Evolutionary conservation across 2,329 filamentous ascomycete genomes (phyloP).

Genomic region (Fulvia fulva): DNA sequence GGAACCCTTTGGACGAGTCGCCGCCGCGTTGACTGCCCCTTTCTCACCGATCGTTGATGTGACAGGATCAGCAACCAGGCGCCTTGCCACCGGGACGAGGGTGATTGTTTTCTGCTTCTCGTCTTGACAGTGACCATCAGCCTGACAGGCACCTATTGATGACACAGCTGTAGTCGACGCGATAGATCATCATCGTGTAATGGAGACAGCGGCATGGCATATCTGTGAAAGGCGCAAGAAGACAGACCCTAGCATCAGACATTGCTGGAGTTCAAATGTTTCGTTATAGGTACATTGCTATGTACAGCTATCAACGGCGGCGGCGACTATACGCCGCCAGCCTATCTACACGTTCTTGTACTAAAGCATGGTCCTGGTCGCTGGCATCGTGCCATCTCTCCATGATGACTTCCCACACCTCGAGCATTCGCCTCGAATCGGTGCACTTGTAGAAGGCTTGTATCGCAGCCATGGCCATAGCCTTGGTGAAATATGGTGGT

Average conservation of each 20-base stretch:
- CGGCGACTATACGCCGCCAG: not conserved
- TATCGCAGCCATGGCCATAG: slow-evolving; percentile 58
- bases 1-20: no score
- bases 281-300: not conserved
- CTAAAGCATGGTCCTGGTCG: slow-evolving; percentile 26
- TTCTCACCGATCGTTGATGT: no score
- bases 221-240: not conserved
- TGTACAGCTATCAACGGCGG: not conserved
- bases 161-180: no score
- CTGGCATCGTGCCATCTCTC: slow-evolving; percentile 36
- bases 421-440: slow-evolving; percentile 48
- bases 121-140: no score
- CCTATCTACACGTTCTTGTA: slow-evolving; percentile 15
- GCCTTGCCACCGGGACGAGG: no score
- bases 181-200: no score
- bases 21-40: no score
- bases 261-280: not conserved
- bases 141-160: no score
- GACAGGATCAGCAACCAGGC: no score
- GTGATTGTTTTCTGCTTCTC: no score
- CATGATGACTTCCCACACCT: slow-evolving; percentile 50
- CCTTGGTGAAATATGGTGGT: slow-evolving; percentile 37
- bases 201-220: no score
- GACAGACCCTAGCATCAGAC: not conserved
- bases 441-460: slow-evolving; percentile 61